These are phyloP conservation scores for Lotus japonicus DNA, from an alignment of 306 rosid species.

Conservation along the genomic window DNA sequence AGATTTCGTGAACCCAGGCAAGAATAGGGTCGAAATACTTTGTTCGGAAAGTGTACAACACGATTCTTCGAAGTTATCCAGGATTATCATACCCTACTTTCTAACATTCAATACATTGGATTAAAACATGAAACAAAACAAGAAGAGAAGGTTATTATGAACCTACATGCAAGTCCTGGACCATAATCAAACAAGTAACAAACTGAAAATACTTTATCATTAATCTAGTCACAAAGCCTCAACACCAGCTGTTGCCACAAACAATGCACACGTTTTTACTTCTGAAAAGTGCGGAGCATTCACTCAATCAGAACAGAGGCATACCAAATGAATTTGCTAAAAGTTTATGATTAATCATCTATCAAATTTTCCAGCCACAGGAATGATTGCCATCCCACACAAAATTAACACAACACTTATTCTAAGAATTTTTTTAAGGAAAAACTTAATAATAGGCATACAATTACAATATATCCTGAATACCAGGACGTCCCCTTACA, in stretches of 20 bases:
- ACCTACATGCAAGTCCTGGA: background rate
- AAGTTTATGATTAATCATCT: background rate
- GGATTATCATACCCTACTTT: too few species aligned
- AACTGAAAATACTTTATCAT: too few species aligned
- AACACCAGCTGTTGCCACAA: too few species aligned
- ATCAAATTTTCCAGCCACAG: background rate
- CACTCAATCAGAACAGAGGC: too few species aligned
- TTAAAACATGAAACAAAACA: background rate
- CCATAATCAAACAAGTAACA: too few species aligned
- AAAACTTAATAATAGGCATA: constrained; percentile 14
- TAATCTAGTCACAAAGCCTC: too few species aligned
- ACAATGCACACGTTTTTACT: too few species aligned
- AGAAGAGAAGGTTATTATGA: background rate
- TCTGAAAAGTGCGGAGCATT: too few species aligned
- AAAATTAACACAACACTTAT: background rate
- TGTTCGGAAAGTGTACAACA: too few species aligned
- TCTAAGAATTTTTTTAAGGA: background rate
- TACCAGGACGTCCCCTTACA: constrained; percentile 19
- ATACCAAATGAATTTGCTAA: background rate
- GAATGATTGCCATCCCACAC: background rate
- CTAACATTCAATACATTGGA: background rate
- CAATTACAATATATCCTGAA: constrained; percentile 23
- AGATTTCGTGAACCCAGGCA: too few species aligned
- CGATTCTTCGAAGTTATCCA: too few species aligned
- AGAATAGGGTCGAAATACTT: too few species aligned